phyloP scores from a whole-genome alignment of 768 basidiomycete genomes.

The Termitomyces titanicus region DNA sequence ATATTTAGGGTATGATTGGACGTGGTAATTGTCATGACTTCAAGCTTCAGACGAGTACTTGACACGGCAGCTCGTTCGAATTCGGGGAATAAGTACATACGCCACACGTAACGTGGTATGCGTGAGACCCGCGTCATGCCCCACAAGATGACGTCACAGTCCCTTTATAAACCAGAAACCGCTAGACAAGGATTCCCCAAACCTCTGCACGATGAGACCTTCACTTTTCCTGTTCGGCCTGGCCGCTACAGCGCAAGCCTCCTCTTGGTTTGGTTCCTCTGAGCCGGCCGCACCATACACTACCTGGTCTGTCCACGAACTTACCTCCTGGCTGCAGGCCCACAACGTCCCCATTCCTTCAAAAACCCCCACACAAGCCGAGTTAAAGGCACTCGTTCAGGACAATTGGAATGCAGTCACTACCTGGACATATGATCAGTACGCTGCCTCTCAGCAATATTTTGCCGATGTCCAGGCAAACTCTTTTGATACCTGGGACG shows the following conservation, averaged over 20 bases:
- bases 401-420: slow-evolving; percentile 56
- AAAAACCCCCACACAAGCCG: slow-evolving; percentile 35
- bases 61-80: too few species aligned
- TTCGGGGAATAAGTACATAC: not conserved
- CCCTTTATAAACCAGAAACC: slow-evolving; percentile 6
- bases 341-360: slow-evolving; percentile 57
- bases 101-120: slow-evolving; percentile 1
- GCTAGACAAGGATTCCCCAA: not conserved
- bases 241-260: slow-evolving; percentile 35
- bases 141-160: slow-evolving; percentile 20
- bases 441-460: slow-evolving; percentile 55
- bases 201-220: slow-evolving; percentile 22
- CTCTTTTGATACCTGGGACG: slow-evolving; percentile 81
- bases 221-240: slow-evolving; percentile 26
- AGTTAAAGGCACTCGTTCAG: slow-evolving; percentile 47
- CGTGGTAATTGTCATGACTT: too few species aligned
- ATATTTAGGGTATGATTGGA: too few species aligned
- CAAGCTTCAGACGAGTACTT: too few species aligned
- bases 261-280: slow-evolving; percentile 49
- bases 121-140: slow-evolving; percentile 14
- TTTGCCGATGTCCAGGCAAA: slow-evolving; percentile 58
- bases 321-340: slow-evolving; percentile 65
- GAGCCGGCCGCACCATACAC: slow-evolving; percentile 30
- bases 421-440: slow-evolving; percentile 63
- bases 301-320: slow-evolving; percentile 61